Conservation (phyloP, 208 protist species). For the Crithidia acanthocephali region DNA sequence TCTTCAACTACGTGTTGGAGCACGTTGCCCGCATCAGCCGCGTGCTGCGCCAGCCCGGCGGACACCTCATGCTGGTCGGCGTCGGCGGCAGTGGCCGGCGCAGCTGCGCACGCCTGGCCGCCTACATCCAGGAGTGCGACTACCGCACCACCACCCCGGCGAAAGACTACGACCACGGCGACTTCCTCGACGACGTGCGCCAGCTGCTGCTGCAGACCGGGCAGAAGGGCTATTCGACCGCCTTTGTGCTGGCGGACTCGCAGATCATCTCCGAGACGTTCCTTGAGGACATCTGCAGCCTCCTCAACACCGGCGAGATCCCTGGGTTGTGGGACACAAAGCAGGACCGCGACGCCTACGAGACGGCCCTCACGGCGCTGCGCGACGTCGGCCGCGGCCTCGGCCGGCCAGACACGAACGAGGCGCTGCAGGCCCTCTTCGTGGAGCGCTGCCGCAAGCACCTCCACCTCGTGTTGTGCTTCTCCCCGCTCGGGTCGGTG, state of each 20-base stretch:
- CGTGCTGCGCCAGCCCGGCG: constrained; percentile 95
- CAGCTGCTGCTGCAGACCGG: constrained; percentile 92
- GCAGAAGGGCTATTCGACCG: constrained; percentile 91
- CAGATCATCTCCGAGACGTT: constrained; percentile 96
- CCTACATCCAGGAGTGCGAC: constrained; percentile 94
- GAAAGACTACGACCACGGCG: constrained; percentile 94
- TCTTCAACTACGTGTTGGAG: constrained; percentile 97
- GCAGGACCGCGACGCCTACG: constrained; percentile 91
- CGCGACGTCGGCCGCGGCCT: constrained; percentile 82
- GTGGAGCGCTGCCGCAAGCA: constrained; percentile 94
- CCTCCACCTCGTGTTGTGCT: constrained; percentile 97
- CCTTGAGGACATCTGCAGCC: constrained; percentile 97
- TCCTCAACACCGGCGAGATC: constrained; percentile 98
- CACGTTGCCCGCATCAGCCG: constrained; percentile 96
- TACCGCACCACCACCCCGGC: constrained; percentile 94
- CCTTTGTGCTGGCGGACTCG: constrained; percentile 97
- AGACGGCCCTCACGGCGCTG: constrained; percentile 88
- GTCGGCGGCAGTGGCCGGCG: constrained; percentile 97
- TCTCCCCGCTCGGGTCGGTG: constrained; percentile 96
- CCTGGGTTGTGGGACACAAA: constrained; percentile 94
- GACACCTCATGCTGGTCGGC: constrained; percentile 96
- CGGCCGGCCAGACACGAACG: constrained; percentile 84
- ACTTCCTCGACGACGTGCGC: constrained; percentile 97
- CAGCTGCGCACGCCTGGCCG: constrained; percentile 94
- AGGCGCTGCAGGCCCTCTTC: constrained; percentile 89